Percentiles rank a stretch among this genome's conserved stretches.
These are phyloP conservation scores for Claviceps quebecensis DNA, from an alignment of 2,329 filamentous ascomycete species.

Conservation along the genomic window DNA sequence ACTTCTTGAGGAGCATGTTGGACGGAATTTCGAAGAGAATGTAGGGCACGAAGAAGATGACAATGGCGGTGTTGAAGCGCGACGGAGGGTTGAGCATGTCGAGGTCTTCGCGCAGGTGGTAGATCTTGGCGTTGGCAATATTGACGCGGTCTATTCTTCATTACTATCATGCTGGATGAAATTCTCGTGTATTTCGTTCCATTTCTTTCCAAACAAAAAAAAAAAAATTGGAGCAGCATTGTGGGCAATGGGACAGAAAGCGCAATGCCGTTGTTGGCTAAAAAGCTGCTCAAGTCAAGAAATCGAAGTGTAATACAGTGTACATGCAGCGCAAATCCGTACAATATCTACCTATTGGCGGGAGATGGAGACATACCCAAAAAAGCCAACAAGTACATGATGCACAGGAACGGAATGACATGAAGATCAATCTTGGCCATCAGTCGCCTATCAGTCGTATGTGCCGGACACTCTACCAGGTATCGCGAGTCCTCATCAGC, in stretches of 20 bases:
- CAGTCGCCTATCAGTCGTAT: constrained; percentile 49
- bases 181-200: background rate
- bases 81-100: constrained; percentile 31
- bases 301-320: too few species aligned
- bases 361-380: constrained; percentile 27
- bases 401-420: constrained; percentile 57
- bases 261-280: too few species aligned
- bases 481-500: too few species aligned
- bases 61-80: constrained; percentile 62
- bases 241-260: too few species aligned
- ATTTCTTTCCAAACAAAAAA: too few species aligned
- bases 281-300: too few species aligned
- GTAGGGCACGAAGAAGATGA: constrained; percentile 74
- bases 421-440: constrained; percentile 57
- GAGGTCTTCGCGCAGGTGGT: constrained; percentile 50
- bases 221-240: too few species aligned
- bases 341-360: background rate
- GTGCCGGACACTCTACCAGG: constrained; percentile 27
- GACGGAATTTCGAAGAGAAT: constrained; percentile 58
- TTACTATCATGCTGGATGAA: too few species aligned
- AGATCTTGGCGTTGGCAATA: constrained; percentile 63
- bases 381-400: constrained; percentile 59
- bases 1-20: constrained; percentile 50
- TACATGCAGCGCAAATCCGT: too few species aligned
- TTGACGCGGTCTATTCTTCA: constrained; percentile 48